Conservation (phyloP, 1,284 basidiomycete genomes). For the Ustilago shanxiensis region DNA sequence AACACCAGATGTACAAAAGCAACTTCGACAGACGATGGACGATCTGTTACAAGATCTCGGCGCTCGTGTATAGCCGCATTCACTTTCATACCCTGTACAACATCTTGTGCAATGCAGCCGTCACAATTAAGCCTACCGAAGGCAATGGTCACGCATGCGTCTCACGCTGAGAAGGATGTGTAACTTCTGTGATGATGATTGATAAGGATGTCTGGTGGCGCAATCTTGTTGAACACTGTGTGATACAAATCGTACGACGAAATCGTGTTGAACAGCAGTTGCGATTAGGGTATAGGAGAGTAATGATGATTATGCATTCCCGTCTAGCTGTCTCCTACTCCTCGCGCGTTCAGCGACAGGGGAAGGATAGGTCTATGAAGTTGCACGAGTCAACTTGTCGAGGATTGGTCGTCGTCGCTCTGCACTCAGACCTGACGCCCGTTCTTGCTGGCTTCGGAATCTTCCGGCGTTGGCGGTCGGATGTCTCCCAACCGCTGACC, state of each 20-base stretch:
- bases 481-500: conserved; percentile 77
- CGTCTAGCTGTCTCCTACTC: background rate
- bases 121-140: background rate
- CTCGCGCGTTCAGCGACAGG: too few relatives aligned
- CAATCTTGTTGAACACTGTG: background rate
- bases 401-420: background rate
- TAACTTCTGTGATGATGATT: background rate
- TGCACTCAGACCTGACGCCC: conserved; percentile 30
- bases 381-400: background rate
- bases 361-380: too few relatives aligned
- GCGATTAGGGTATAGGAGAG: conserved; percentile 28
- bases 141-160: background rate
- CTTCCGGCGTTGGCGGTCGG: conserved; percentile 17
- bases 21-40: conserved; percentile 52
- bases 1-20: conserved; percentile 46
- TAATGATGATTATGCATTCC: background rate
- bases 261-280: conserved; percentile 35
- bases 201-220: background rate
- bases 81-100: background rate
- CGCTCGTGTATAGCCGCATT: conserved; percentile 32
- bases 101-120: conserved; percentile 1
- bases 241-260: background rate
- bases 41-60: conserved; percentile 49
- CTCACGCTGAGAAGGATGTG: too few relatives aligned
- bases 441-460: conserved; percentile 21